A percentile compares a stretch with the other conserved stretches of the same genome.
Conservation (phyloP, 257 asterid genomes). For the Cinchona pubescens region DNA sequence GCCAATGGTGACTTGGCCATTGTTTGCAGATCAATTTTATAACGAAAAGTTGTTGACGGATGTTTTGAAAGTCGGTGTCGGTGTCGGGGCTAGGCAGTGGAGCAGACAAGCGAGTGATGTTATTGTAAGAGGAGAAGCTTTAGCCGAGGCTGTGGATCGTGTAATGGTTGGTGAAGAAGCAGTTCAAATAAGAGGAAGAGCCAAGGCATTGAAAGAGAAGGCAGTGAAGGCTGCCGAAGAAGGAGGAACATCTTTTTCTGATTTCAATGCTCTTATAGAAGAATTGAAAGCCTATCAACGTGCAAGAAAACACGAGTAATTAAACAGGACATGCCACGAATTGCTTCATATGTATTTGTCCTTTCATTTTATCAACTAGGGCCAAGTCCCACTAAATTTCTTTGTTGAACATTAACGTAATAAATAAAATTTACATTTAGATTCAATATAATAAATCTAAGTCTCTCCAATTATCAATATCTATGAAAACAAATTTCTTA, state of each 20-base stretch:
- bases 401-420: too few relatives aligned
- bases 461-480: too few relatives aligned
- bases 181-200: constrained; percentile 32
- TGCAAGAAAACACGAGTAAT: background rate
- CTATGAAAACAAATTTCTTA: too few relatives aligned
- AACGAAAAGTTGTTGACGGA: constrained; percentile 46
- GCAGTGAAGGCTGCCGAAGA: constrained; percentile 49
- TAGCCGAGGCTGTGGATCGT: constrained; percentile 25
- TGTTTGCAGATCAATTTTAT: constrained; percentile 44
- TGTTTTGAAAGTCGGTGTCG: constrained; percentile 36
- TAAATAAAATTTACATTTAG: too few relatives aligned
- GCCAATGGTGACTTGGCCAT: constrained; percentile 57
- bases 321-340: too few relatives aligned
- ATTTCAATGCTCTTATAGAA: constrained; percentile 37
- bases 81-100: constrained; percentile 38
- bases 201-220: constrained; percentile 26
- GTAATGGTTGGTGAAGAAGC: constrained; percentile 38
- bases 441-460: too few relatives aligned
- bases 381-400: too few relatives aligned
- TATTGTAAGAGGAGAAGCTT: constrained; percentile 28
- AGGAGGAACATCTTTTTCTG: constrained; percentile 59
- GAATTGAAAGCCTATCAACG: constrained; percentile 2
- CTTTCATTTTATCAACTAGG: background rate
- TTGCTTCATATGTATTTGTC: background rate
- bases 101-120: constrained; percentile 8